Conservation (phyloP, 2,329 filamentous ascomycete species). For the Bipolaris gigantea region DNA sequence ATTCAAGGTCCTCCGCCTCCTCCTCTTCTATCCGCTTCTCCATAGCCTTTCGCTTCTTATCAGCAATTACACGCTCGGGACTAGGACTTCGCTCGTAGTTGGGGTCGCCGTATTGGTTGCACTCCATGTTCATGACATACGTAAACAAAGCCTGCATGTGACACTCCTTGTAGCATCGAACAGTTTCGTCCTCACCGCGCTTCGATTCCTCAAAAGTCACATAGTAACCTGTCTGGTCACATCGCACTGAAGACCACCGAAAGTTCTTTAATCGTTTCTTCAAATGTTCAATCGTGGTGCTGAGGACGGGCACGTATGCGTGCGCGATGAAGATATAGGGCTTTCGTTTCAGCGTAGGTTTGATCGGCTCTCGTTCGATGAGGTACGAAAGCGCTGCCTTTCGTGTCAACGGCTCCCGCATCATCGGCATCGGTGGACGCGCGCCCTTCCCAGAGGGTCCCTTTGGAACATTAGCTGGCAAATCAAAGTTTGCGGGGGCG, state of each 20-base stretch:
- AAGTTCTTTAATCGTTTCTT: slow-evolving; percentile 86
- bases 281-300: slow-evolving; percentile 83
- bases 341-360: slow-evolving; percentile 70
- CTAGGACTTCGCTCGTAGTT: slow-evolving; percentile 61
- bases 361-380: slow-evolving; percentile 66
- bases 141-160: slow-evolving; percentile 87
- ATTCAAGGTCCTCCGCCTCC: slow-evolving; percentile 79
- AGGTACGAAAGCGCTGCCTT: slow-evolving; percentile 52
- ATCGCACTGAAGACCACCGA: slow-evolving; percentile 76
- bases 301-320: slow-evolving; percentile 81
- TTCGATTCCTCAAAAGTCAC: slow-evolving; percentile 83
- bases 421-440: slow-evolving; percentile 41
- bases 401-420: slow-evolving; percentile 48
- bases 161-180: slow-evolving; percentile 75
- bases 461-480: slow-evolving; percentile 83
- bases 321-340: slow-evolving; percentile 93
- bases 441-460: slow-evolving; percentile 67
- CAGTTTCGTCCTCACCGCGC: slow-evolving; percentile 76
- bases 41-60: slow-evolving; percentile 64
- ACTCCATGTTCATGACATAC: slow-evolving; percentile 89
- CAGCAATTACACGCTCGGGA: slow-evolving; percentile 52
- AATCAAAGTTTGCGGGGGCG: slow-evolving; percentile 50
- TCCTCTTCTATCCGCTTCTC: slow-evolving; percentile 68
- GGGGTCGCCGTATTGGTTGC: slow-evolving; percentile 69
- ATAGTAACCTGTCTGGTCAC: slow-evolving; percentile 86